Evolutionary conservation across 768 basidiomycete genomes (phyloP), one percentile per base, ranked within the genome.

Genomic region (Kondoa subrosea): DNA sequence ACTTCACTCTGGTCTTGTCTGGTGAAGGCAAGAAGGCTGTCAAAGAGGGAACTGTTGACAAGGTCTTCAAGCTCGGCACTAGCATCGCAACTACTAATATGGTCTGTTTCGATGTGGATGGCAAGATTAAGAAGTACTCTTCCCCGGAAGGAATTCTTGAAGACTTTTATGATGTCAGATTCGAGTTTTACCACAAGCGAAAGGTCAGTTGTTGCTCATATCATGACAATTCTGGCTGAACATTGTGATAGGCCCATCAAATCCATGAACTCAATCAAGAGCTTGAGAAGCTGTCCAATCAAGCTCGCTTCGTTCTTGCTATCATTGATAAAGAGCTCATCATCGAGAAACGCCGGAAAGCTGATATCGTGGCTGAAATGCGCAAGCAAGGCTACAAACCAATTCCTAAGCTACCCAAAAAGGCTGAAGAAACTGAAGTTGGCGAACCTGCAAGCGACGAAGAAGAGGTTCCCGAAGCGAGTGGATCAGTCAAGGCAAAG

Each of bases 21-120:
- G 83, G 85, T 59, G 87, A 86, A 71, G 86, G 86, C 69, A 82
- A 95, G 71, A 82, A 87, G 72, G 88, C 88, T 76, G 91, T 91
- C 1, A 90, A 93, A 75, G 82, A 83, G 69, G 89, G 95, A 75
- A 93, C 93, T 1, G 79, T 99, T 33, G 73, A 85, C 33, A 92
- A 95, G 77, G 88, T 84, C 76, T 96, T 99, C 85, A 93, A 91
- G 78, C 79, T 96, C 70, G 84, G 84, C 16, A 78, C 82, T 60
- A 88, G 91, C 76, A 78, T 99, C 76, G 87, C 82, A 77, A 95
- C 90, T 17, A 83, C 84, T 76, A 99, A 99, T 79, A 97, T 99
- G 95, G 95, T 97, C 21, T 91, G 90, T 78, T 99, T 99, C 77
- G 93, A 99, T 77, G 83, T 88, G 69, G 88, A 92, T 21, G 87